Conservation (phyloP, 306 rosid genomes). For the Quercus suber region DNA sequence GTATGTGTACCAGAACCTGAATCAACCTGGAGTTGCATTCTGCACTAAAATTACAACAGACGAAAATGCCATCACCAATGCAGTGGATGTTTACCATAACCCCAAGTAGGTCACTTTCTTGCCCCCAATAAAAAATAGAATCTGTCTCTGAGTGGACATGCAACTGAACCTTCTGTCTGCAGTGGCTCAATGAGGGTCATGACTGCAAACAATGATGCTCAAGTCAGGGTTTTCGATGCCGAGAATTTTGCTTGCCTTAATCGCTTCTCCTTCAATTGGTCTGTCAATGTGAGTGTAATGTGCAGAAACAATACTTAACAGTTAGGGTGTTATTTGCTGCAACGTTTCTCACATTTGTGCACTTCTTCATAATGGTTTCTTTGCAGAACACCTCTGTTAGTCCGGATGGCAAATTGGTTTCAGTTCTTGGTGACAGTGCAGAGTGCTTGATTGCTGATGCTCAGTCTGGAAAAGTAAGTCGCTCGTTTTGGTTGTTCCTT, state of each 20-base stretch:
- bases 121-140: neutral
- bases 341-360: neutral
- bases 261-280: slow-evolving; percentile 77
- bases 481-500: neutral
- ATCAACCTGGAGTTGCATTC: slow-evolving; percentile 68
- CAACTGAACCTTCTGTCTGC: slow-evolving; percentile 29
- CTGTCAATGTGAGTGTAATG: slow-evolving; percentile 80
- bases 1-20: slow-evolving; percentile 51
- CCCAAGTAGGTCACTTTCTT: slow-evolving; percentile 44
- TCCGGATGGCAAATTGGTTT: slow-evolving; percentile 78
- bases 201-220: slow-evolving; percentile 87
- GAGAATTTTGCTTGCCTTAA: slow-evolving; percentile 60
- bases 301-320: slow-evolving; percentile 1
- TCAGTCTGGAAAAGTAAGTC: slow-evolving; percentile 61
- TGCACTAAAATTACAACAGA: slow-evolving; percentile 73
- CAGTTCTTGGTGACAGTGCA: slow-evolving; percentile 81
- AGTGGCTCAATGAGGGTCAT: slow-evolving; percentile 72
- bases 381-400: slow-evolving; percentile 70
- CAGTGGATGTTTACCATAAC: slow-evolving; percentile 67
- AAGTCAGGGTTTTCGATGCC: slow-evolving; percentile 65
- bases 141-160: neutral
- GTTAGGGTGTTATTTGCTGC: neutral
- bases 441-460: slow-evolving; percentile 82
- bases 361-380: neutral
- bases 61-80: slow-evolving; percentile 88